phyloP scores from a whole-genome alignment of 805 yeast species.

The Teunomyces barrocoloradensis region DNA sequence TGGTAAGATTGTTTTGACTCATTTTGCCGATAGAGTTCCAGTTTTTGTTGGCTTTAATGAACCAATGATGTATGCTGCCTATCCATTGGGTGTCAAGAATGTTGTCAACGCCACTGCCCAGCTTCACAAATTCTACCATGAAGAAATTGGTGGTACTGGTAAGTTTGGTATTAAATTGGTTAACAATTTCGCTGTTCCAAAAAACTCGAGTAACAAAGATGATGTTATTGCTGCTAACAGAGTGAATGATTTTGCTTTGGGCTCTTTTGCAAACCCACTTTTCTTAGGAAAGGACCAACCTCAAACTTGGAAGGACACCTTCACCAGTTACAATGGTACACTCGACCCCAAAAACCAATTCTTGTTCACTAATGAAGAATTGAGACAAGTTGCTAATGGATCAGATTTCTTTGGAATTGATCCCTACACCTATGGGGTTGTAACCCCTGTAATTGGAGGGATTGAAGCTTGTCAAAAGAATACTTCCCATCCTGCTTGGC shows the following conservation, averaged over 20 bases:
- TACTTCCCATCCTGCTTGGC: constrained; percentile 19
- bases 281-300: constrained; percentile 30
- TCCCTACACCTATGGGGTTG: constrained; percentile 23
- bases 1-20: constrained; percentile 27
- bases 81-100: constrained; percentile 21
- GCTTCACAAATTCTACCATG: constrained; percentile 21
- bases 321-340: constrained; percentile 11
- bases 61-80: constrained; percentile 20
- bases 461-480: constrained; percentile 23
- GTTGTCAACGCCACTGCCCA: constrained; percentile 23
- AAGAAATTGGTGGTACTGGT: constrained; percentile 22
- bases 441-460: constrained; percentile 19
- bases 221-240: constrained; percentile 25
- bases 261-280: constrained; percentile 28
- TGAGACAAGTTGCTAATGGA: constrained; percentile 18
- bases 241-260: constrained; percentile 21
- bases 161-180: constrained; percentile 24
- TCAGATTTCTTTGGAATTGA: constrained; percentile 34
- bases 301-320: constrained; percentile 16
- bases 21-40: constrained; percentile 28
- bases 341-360: constrained; percentile 1
- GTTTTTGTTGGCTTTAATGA: constrained; percentile 32
- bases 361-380: constrained; percentile 24
- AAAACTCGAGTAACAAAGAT: constrained; percentile 18
- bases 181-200: constrained; percentile 25